Evolutionary conservation across 768 basidiomycete genomes (phyloP), one percentile per base, ranked within the genome.

Genomic region (Leccinum broughii): DNA sequence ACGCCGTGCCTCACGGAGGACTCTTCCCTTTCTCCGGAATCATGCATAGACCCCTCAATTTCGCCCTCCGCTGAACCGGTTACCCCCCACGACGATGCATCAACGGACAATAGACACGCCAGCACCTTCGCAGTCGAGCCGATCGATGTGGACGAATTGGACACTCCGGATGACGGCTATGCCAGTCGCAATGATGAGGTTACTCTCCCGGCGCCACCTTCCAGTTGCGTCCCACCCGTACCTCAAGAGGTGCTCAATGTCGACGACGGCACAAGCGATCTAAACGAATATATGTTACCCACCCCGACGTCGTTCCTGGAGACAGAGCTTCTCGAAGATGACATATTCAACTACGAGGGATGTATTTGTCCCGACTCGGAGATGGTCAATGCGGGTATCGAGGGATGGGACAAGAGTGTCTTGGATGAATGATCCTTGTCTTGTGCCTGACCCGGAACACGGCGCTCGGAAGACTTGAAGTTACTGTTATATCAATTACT

Each of bases 331-430:
- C 11, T 57, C 17, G 57, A 55, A 26, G 54, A 54, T 4, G 59
- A 58, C 1, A 51, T 59, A 14, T 44, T 60, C 46, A 30, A 30
- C 2, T 49, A 57, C 8, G 55, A 60, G 14, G 59, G 57, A 9
- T 65, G 55, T 35, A 34, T 61, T 6, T 63, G 49, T 14, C 61
- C 64, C 0, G 64, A 66, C 28, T 30, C 28, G 28, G 8, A 60
- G 60, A 64, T 66, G 63, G 20, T 51, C 32, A 34, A 58, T 3
- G 44, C 48, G 0, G 51, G 54, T 9, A 11, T 60, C 14, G 62
- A 64, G 30, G 55, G 55, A n/a, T 64, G 64, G 64, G 51, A 55
- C 9, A 28, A 44, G 4, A 20, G n/a, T 44, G n/a, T 44, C 10
- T 17, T 44, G n/a, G 41, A n/a, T 3, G 17, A n/a, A n/a, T 41